Evolutionary conservation across 2,329 filamentous ascomycete species (phyloP), one percentile per base, ranked within the genome.

Genomic region (Cercospora brassicicola): DNA sequence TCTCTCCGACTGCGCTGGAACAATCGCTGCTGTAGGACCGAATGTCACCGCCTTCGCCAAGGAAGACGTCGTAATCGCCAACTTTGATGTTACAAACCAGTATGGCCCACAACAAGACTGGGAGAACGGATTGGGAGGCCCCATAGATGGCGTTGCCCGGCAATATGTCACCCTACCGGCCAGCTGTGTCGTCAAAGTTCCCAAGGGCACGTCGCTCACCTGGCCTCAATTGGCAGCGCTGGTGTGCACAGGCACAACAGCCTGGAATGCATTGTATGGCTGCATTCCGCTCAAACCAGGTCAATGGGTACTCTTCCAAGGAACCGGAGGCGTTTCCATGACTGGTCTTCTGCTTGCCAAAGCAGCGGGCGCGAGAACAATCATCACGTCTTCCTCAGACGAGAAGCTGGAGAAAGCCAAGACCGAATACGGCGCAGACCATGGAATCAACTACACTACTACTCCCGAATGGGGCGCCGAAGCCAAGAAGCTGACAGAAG

Each of bases 1-100:
- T 1, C 89, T 87, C 77, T 90, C 88, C 28, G 90, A 92, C 77
- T 90, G 89, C 83, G 89, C 88, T 78, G 90, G 89, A 48, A 82
- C 82, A 9, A 81, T 91, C 59, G 79, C 85, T 3, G 77, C 82
- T 13, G 73, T 85, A 26, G 85, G 86, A 42, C 74, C 81, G 6
- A 64, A 62, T 28, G 71, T 73, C 9, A 18, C 45, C 2, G 63
- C 61, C 7, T 33, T 71, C 31, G 36, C 82, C 62, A 79, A 81
- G 13, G 89, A 89, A 67, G 86, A 90, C 65, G 85, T 87, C n/a
- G 89, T 91, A 51, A 82, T 90, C 55, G 85, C 85, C 26, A 69
- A 67, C 53, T 73, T 74, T 33, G 71, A 72, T 33, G 39, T 66
- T 4, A 67, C 68, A 7, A 69, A 72, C 31, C 60, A 87, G 65